phyloP scores from a whole-genome alignment of 371 early-diverging fungal species.

The Entomophthora muscae region DNA sequence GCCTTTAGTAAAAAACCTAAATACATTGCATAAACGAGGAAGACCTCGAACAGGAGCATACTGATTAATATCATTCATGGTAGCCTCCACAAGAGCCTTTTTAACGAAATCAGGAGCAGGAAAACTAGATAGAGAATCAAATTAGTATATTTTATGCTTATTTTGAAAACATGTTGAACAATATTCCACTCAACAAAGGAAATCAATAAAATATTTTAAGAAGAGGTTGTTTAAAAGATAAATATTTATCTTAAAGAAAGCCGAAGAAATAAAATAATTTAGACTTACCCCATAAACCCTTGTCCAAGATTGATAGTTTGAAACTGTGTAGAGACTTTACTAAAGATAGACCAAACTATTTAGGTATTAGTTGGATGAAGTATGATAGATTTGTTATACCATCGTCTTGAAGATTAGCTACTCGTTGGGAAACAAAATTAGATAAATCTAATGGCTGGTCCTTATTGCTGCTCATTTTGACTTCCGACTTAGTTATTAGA shows the following conservation, averaged over 20 bases:
- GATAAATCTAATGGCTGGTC: neutral
- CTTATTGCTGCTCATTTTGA: too few species aligned
- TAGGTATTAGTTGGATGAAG: neutral
- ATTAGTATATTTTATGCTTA: too few species aligned
- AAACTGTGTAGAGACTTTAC: conserved; percentile 60
- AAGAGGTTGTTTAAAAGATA: neutral
- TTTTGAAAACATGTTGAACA: neutral
- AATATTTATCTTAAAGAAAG: neutral
- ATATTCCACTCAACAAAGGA: neutral
- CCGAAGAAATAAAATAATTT: neutral
- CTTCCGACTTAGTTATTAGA: too few species aligned
- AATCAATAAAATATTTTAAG: neutral
- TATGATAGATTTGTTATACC: neutral
- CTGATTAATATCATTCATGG: conserved; percentile 51
- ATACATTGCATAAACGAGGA: conserved; percentile 42
- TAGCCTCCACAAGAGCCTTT: conserved; percentile 55
- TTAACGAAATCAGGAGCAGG: conserved; percentile 72
- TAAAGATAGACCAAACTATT: conserved; percentile 84
- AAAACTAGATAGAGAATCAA: conserved; percentile 26
- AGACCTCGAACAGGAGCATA: conserved; percentile 78
- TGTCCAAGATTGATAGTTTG: conserved; percentile 89
- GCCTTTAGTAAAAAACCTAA: too few species aligned
- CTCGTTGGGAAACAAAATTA: neutral
- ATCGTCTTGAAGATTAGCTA: conserved; percentile 1
- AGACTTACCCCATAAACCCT: conserved; percentile 58